Conservation (phyloP, 257 asterid genomes). For the Perilla frutescens region DNA sequence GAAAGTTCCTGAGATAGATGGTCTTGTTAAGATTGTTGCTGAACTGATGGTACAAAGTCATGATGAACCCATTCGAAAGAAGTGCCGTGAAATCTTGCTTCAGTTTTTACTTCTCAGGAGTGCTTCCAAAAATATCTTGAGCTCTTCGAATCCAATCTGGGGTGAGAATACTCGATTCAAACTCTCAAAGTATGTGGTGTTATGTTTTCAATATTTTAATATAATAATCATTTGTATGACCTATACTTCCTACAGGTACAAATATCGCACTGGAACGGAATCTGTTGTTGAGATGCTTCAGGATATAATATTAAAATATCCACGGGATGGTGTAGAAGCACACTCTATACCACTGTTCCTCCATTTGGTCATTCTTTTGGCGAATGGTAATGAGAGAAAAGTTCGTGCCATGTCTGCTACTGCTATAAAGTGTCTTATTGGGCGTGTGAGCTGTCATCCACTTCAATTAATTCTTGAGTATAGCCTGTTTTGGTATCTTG, state of each 20-base stretch:
- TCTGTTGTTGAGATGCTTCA: constrained; percentile 92
- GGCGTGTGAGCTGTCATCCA: constrained; percentile 57
- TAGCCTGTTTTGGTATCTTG: constrained; percentile 79
- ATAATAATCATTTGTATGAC: constrained; percentile 26
- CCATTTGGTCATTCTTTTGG: constrained; percentile 74
- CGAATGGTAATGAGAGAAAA: constrained; percentile 77
- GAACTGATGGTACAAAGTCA: constrained; percentile 88
- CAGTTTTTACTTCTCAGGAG: constrained; percentile 77
- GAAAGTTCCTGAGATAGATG: constrained; percentile 83
- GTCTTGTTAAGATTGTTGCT: constrained; percentile 70
- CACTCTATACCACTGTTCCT: constrained; percentile 74
- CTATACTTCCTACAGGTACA: constrained; percentile 58
- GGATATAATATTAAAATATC: constrained; percentile 78
- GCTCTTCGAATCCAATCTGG: constrained; percentile 67
- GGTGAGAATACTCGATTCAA: constrained; percentile 48
- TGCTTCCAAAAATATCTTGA: constrained; percentile 81
- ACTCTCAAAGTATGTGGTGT: constrained; percentile 16
- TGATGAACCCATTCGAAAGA: constrained; percentile 77
- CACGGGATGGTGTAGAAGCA: constrained; percentile 53
- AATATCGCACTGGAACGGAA: constrained; percentile 89
- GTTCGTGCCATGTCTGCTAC: constrained; percentile 86
- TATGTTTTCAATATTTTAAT: neutral
- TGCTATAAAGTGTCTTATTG: constrained; percentile 78
- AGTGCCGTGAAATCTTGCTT: constrained; percentile 80
- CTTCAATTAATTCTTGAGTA: constrained; percentile 62